Base-by-base conservation (phyloP, 2,329 filamentous ascomycete genomes). In the Westerdykella ornata region DNA sequence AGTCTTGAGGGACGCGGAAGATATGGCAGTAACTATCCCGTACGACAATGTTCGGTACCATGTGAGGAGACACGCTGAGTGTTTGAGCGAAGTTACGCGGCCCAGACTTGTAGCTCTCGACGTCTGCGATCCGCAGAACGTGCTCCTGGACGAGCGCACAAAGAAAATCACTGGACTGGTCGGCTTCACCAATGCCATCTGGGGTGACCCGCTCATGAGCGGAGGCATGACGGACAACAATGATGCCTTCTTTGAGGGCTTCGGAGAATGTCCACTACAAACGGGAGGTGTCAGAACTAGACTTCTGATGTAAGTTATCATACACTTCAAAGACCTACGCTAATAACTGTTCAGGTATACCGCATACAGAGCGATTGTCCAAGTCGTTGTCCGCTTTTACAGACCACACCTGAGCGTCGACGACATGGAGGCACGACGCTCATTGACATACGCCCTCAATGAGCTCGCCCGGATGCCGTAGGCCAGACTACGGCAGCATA, bases 171-270 rank as follows among this genome's bases (percentile, higher is more conserved):
- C 68, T 1, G 76, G 75, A 1, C 51, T 80, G 9, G 56, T 75
- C 11, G 76, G 76, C 42, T 75, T 75, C 43, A 72, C 73, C 7
- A 72, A 68, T 39, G 71, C 72, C 12, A 53, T 78, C 3, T 80
- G 76, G 75, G 77, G 77, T 1, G 77, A 80, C 56, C 61, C 72
- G 8, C 65, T 73, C 45, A 71, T 80, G 68, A 72, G 68, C 6
- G 72, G 73, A 41, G 69, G 74, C 3, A 52, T 67, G 42, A 50
- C 50, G 17, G 45, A 60, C 34, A 65, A 66, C 5, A 67, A 58
- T 20, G 59, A 61, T 12, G 62, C 64, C 1, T 72, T 73, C 46
- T 65, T 64, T 37, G 63, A 69, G 37, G 70, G 70, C 0, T 68
- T 65, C 48, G 68, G 69, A 16, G 55, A 63, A 38, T 53, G 60